phyloP scores from a whole-genome alignment of 495 filamentous ascomycete species.

The Rostrohypoxylon terebratum region DNA sequence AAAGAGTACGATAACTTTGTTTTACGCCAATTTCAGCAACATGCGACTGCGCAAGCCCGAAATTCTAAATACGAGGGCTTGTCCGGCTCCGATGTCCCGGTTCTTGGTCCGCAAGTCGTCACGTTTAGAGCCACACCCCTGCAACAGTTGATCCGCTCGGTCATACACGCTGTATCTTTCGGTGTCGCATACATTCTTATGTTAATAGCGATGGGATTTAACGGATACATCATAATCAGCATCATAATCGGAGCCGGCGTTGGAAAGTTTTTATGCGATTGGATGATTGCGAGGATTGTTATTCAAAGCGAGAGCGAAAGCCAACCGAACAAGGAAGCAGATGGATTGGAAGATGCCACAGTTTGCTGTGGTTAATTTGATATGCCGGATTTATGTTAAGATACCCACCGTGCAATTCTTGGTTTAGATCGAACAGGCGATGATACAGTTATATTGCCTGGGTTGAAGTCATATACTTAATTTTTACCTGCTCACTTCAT shows the following conservation, averaged over 20 bases:
- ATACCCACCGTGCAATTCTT: slow-evolving; percentile 31
- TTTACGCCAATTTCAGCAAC: slow-evolving; percentile 52
- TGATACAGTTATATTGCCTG: neutral
- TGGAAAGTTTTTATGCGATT: slow-evolving; percentile 61
- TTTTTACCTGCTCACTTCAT: neutral
- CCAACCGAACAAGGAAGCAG: slow-evolving; percentile 18
- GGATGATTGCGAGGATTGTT: slow-evolving; percentile 48
- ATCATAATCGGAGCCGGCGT: slow-evolving; percentile 66
- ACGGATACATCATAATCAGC: slow-evolving; percentile 68
- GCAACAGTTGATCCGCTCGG: slow-evolving; percentile 61
- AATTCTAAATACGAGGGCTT: slow-evolving; percentile 28
- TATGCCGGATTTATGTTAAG: slow-evolving; percentile 23
- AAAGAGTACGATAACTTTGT: slow-evolving; percentile 67
- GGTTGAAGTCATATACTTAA: neutral
- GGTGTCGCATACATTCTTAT: slow-evolving; percentile 69
- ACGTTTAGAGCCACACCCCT: slow-evolving; percentile 60
- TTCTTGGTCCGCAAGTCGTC: slow-evolving; percentile 39
- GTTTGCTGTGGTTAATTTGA: slow-evolving; percentile 47
- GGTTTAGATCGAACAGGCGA: neutral
- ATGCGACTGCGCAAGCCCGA: slow-evolving; percentile 47
- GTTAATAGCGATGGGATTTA: slow-evolving; percentile 67
- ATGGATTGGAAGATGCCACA: slow-evolving; percentile 41
- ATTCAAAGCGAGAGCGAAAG: slow-evolving; percentile 25
- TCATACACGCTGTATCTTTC: slow-evolving; percentile 63
- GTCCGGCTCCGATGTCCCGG: slow-evolving; percentile 36